Base-by-base conservation (phyloP, 805 yeast species). In the Candida hispaniensis region DNA sequence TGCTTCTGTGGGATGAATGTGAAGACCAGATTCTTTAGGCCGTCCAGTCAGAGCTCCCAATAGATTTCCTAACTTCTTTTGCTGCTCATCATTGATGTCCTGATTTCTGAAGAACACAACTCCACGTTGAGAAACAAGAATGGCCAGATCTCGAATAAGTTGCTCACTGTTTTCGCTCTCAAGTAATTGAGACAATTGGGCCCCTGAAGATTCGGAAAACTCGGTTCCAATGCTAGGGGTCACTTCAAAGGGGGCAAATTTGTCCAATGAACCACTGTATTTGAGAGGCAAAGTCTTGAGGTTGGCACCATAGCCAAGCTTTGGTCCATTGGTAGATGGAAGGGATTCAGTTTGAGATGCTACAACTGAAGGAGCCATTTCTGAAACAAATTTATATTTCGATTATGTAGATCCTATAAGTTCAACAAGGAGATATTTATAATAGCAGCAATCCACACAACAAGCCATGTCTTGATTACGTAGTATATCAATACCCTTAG, bases 101-200 rank as follows among this genome's bases (percentile, higher is more conserved):
- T 66, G 72, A 46, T 64, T 57, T 44, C 67, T 52, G 60, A 67
- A 66, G 47, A 67, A 66, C 5, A 67, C 72, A 26, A 67, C 72
- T 16, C 63, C 66, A 42, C 71, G 55, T 50, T 64, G 66, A 5
- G 71, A 59, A 11, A 66, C 48, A 20, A 64, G 47, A 12, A 64
- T 44, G 7, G 72, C 73, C 41, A 67, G 54, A 40, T 67, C 71
- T 18, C 41, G 28, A 11, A 32, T 18, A 16, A 32, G 36, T 18
- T 21, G 18, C 36, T 32, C 36, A 14, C 10, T 23, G 28, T 32
- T 28, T n/a, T 32, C 36, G 14, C 28, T 23, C 28, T 32, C 36
- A 18, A 32, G 28, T 13, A 32, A 28, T 23, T 27, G 24, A 23
- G 28, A 23, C 5, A 32, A 28, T 28, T 32, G 36, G 12, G 24